Conservation (phyloP, 176 grass and related monocot species). For the Areca catechu region DNA sequence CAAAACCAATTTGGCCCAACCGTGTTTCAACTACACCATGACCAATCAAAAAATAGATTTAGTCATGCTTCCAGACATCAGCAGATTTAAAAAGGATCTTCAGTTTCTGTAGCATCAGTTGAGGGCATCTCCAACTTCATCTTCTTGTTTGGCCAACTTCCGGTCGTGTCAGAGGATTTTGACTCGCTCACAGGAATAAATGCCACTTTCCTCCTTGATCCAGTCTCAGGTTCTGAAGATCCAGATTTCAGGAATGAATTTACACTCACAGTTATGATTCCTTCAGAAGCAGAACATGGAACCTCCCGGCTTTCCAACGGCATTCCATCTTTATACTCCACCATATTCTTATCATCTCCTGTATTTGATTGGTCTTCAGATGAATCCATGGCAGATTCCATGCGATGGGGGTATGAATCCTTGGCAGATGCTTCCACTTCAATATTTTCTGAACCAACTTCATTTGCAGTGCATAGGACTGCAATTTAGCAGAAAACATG, state of each 20-base stretch:
- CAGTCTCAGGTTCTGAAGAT: constrained; percentile 12
- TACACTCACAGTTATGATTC: not conserved
- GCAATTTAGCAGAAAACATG: not conserved
- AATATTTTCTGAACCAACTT: not conserved
- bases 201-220: constrained; percentile 39
- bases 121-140: constrained; percentile 26
- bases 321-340: not conserved
- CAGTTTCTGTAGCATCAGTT: constrained; percentile 6
- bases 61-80: constrained; percentile 7
- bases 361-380: not conserved
- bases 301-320: constrained; percentile 7
- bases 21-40: constrained; percentile 24
- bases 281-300: not conserved
- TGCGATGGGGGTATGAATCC: not conserved
- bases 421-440: not conserved
- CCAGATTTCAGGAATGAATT: not conserved
- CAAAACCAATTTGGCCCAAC: too few species aligned
- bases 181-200: constrained; percentile 42
- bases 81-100: constrained; percentile 21
- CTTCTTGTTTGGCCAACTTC: constrained; percentile 27
- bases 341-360: not conserved
- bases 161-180: constrained; percentile 13
- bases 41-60: constrained; percentile 23
- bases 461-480: not conserved
- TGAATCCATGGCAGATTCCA: not conserved